These are phyloP conservation scores for Metschnikowia aberdeeniae DNA, from an alignment of 805 yeast species.

Conservation along the genomic window DNA sequence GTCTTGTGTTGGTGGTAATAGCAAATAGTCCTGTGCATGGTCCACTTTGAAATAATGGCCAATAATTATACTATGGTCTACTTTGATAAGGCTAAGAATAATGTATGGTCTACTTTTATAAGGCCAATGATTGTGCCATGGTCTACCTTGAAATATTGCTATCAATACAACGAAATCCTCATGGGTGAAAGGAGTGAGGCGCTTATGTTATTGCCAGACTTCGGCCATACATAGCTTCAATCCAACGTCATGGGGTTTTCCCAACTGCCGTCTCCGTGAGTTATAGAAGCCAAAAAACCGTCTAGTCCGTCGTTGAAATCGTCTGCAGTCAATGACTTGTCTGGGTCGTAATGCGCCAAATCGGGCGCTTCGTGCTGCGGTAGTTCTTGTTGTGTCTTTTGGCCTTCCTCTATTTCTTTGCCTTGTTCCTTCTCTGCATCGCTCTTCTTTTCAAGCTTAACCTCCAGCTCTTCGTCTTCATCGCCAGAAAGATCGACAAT, in stretches of 20 bases:
- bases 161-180: too few relatives aligned
- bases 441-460: constrained; percentile 8
- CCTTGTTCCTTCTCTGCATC: neutral
- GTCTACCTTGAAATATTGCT: too few relatives aligned
- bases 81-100: too few relatives aligned
- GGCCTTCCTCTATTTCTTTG: neutral
- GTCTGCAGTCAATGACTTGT: constrained; percentile 4
- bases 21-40: too few relatives aligned
- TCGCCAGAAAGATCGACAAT: constrained; percentile 31
- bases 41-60: too few relatives aligned
- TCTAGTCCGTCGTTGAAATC: constrained; percentile 29
- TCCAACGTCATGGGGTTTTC: constrained; percentile 39
- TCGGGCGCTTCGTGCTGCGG: too few relatives aligned
- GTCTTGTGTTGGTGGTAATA: too few relatives aligned
- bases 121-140: too few relatives aligned
- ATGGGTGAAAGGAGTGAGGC: too few relatives aligned
- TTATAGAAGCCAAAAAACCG: constrained; percentile 22
- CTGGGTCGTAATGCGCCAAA: neutral
- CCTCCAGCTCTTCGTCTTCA: constrained; percentile 16
- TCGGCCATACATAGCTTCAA: constrained; percentile 5
- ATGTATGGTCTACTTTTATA: too few relatives aligned
- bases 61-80: too few relatives aligned
- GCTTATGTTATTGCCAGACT: too few relatives aligned
- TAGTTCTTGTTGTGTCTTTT: neutral
- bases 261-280: constrained; percentile 33